Evolutionary conservation across 2,329 filamentous ascomycete species (phyloP), one percentile per base, ranked within the genome.

Genomic region (Penicillium decumbens): DNA sequence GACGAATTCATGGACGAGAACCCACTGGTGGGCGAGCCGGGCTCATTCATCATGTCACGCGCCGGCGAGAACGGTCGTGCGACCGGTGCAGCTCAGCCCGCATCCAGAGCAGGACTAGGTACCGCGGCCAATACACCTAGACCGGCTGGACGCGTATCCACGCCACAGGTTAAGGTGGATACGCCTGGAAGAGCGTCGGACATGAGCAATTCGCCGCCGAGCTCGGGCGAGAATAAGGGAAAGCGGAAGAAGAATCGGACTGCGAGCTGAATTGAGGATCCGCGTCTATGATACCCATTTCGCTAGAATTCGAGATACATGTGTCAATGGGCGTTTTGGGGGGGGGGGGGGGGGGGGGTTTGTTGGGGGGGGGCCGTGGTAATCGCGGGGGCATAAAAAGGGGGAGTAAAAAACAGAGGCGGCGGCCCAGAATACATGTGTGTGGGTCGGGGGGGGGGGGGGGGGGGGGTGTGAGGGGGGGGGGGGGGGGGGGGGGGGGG

Each of bases 1-100:
- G 76, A 81, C 55, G 82, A 85, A 54, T 85, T 76, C 67, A 81
- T 81, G 72, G 82, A 85, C 62, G 81, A 84, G 58, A 82, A 79
- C 51, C 81, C 82, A 0, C 67, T 85, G 12, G 71, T 78, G 6
- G 82, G 82, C 41, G 82, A 85, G 61, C 82, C 83, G 0, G 82
- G 82, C 27, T 77, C 76, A 4, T 84, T 85, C 57, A 78, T 81
- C 46, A 75, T 84, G 55, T 74, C 75, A 6, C 73, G 71, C 45
- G 56, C 60, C 15, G 51, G 49, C 6, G 72, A 73, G 35, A 45
- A 55, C 13, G 60, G 62, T 29, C 57, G 61, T 45, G 41, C 57
- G 8, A 46, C 51, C 29, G 41, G 39, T 4, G 18, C 54, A 28
- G 45, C 54, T 23, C 66, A 66, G 28, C 54, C 55, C n/a, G 48